Percentiles rank a stretch among this genome's conserved stretches.
These are phyloP conservation scores for Phallus indusiatus DNA, from an alignment of 768 basidiomycete genomes.

Conservation along the genomic window DNA sequence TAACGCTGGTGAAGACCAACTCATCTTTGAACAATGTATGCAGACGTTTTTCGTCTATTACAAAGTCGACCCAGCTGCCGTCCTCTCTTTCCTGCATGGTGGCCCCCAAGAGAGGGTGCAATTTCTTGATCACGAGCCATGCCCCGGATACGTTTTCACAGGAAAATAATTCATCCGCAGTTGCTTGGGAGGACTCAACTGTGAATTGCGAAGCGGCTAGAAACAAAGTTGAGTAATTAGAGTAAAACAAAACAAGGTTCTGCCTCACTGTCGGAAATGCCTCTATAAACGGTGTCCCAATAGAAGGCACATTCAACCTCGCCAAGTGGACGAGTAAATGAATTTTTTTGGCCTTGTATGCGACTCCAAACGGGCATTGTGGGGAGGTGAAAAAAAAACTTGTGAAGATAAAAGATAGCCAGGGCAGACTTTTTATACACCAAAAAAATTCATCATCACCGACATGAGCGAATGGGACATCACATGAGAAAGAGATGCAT, in stretches of 20 bases:
- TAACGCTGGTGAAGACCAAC: neutral
- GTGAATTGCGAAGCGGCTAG: neutral
- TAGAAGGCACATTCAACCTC: neutral
- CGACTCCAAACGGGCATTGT: constrained; percentile 1
- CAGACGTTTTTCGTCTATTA: neutral
- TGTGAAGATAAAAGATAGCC: neutral
- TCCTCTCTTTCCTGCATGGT: neutral
- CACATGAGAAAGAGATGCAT: neutral
- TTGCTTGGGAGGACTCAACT: neutral
- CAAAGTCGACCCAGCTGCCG: neutral
- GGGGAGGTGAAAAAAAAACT: neutral
- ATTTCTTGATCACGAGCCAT: neutral
- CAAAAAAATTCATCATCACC: neutral
- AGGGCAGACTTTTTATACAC: neutral
- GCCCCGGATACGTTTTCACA: neutral
- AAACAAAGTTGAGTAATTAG: neutral
- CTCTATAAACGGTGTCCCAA: neutral
- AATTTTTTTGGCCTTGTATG: neutral
- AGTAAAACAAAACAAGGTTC: neutral
- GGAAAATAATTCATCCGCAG: neutral
- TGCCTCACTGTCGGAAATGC: neutral
- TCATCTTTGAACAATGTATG: neutral
- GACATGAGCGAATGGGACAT: neutral
- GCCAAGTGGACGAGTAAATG: constrained; percentile 5
- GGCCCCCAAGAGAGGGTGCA: constrained; percentile 3